Conservation (phyloP, 1,284 basidiomycete species). For the Puccinia coronata region DNA sequence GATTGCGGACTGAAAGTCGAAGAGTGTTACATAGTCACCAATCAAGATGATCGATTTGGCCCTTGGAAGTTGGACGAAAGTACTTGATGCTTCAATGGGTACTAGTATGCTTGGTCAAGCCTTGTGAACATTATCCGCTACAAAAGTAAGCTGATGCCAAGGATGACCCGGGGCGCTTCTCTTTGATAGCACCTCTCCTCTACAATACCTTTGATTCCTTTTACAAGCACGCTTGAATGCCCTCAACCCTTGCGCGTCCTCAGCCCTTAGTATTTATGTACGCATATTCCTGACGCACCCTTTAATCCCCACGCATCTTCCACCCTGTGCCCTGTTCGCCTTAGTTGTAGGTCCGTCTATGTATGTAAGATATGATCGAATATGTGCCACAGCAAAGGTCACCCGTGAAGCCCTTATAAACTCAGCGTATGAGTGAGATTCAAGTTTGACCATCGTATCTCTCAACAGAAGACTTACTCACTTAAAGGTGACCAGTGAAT, state of each 20-base stretch:
- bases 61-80: too few species aligned
- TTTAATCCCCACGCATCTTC: constrained; percentile 22
- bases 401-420: background rate
- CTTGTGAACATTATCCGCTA: too few species aligned
- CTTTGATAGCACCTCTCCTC: background rate
- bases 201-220: background rate
- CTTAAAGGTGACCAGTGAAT: background rate
- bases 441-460: background rate
- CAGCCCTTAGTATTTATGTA: background rate
- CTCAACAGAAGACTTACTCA: background rate
- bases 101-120: too few species aligned
- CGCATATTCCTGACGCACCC: background rate
- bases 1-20: background rate
- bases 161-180: background rate
- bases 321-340: constrained; percentile 9
- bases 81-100: too few species aligned
- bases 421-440: background rate
- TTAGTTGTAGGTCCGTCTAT: background rate
- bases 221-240: background rate
- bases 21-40: too few species aligned
- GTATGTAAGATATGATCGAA: constrained; percentile 5
- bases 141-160: background rate
- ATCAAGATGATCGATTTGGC: too few species aligned
- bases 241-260: background rate
- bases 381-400: background rate